Conservation (phyloP, 805 yeast species). For the Yarrowia bubula region DNA sequence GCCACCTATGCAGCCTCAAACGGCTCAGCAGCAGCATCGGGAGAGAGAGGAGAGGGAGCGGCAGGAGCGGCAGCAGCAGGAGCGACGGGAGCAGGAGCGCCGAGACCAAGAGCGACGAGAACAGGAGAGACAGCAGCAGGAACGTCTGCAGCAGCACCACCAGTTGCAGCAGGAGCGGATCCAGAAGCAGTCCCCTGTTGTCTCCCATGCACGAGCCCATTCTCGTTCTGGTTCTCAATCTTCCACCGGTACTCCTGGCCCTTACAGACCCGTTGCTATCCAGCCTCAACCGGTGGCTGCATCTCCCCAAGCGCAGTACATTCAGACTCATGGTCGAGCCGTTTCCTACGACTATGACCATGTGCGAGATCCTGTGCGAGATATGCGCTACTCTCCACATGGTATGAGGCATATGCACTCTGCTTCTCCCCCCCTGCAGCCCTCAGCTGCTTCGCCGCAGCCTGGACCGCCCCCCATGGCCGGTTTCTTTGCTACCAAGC, state of each 20-base stretch:
- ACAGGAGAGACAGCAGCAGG: not conserved
- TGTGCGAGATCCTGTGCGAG: not conserved
- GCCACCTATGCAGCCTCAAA: no score
- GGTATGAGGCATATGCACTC: slow-evolving; percentile 10
- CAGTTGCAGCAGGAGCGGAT: not conserved
- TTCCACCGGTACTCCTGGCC: slow-evolving; percentile 1
- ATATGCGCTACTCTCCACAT: slow-evolving; percentile 24
- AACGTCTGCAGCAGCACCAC: not conserved
- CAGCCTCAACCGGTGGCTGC: slow-evolving; percentile 6
- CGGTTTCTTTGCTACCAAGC: slow-evolving; percentile 16
- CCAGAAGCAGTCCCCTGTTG: not conserved
- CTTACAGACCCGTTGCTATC: slow-evolving; percentile 7
- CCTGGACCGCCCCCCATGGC: slow-evolving; percentile 24
- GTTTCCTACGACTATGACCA: slow-evolving; percentile 15
- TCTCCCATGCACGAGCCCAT: not conserved
- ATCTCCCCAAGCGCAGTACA: slow-evolving; percentile 9
- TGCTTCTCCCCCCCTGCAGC: not conserved
- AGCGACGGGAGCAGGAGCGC: not conserved
- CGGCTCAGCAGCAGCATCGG: no score
- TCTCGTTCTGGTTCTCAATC: slow-evolving; percentile 14
- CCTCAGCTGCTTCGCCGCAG: slow-evolving; percentile 2
- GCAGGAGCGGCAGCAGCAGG: not conserved
- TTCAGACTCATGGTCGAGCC: not conserved
- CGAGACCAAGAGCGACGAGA: not conserved
- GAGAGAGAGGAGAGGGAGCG: not conserved